These are phyloP conservation scores for Mycosarcoma mackinlayi DNA, from an alignment of 1,284 basidiomycete genomes.

Conservation along the genomic window DNA sequence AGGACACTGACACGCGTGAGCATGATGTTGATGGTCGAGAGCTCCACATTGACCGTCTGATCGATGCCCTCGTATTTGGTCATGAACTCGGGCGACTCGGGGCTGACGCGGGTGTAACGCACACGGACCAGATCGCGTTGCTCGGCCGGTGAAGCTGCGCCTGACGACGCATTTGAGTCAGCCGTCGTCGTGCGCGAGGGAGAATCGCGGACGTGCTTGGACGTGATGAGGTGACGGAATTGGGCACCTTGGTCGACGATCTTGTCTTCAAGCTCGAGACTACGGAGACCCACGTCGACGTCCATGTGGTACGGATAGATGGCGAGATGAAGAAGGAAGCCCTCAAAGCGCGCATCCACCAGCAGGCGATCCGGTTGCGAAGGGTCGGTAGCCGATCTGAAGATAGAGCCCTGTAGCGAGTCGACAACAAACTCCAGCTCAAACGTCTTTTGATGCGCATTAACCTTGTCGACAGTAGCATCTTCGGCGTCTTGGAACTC, in stretches of 20 bases:
- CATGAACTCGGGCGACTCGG: slow-evolving; percentile 86
- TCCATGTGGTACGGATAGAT: slow-evolving; percentile 76
- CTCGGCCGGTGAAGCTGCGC: slow-evolving; percentile 30
- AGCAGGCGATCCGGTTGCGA: slow-evolving; percentile 78
- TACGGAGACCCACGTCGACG: slow-evolving; percentile 83
- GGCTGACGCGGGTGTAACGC: slow-evolving; percentile 83
- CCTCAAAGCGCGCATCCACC: slow-evolving; percentile 83
- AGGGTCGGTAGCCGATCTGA: slow-evolving; percentile 73
- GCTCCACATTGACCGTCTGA: slow-evolving; percentile 85
- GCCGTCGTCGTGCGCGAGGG: slow-evolving; percentile 26
- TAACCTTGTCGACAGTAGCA: slow-evolving; percentile 55
- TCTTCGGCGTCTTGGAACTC: slow-evolving; percentile 63
- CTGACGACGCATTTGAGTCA: slow-evolving; percentile 35
- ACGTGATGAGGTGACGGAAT: slow-evolving; percentile 79
- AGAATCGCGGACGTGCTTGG: slow-evolving; percentile 70
- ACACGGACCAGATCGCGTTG: slow-evolving; percentile 80
- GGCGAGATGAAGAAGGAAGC: slow-evolving; percentile 72
- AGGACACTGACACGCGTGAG: slow-evolving; percentile 92
- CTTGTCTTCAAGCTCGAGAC: slow-evolving; percentile 72
- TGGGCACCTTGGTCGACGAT: slow-evolving; percentile 75
- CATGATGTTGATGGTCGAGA: slow-evolving; percentile 92
- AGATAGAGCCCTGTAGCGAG: slow-evolving; percentile 83
- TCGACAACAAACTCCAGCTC: slow-evolving; percentile 92
- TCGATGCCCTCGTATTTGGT: slow-evolving; percentile 86
- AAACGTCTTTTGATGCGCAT: slow-evolving; percentile 82